Evolutionary conservation across 768 basidiomycete species (phyloP), one percentile per base, ranked within the genome.

Genomic region (Clitopilus hobsonii): DNA sequence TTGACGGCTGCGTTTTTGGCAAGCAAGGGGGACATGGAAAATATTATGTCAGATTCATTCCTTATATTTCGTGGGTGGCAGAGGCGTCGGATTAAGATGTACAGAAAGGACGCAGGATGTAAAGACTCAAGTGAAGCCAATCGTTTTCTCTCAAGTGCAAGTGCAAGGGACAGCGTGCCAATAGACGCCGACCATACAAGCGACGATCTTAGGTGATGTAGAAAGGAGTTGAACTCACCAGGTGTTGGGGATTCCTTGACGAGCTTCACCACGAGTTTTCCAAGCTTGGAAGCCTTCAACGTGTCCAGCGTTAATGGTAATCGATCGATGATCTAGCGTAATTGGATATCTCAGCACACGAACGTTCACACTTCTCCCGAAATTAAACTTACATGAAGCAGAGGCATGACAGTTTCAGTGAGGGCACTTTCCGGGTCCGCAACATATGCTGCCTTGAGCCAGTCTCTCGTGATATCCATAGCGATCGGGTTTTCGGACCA

Each of bases 341-440:
- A 23, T 20, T n/a, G 16, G 22, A 22, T 14, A 45, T 5, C 22
- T 45, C 41, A 45, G 41, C 41, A 45, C 22, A 16, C 22, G 14
- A 26, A 22, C 30, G 53, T 45, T 54, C 30, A 29, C 54, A 20
- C 2, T n/a, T 38, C 16, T 11, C 45, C 52, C 50, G 29, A 30
- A 48, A 32, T 48, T 61, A 53, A 51, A 83, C 91, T 76, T 72
- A 93, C 91, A 72, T 92, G 89, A 51, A 94, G 74, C 61, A 93
- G 74, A 27, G 91, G 91, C 91, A 92, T 94, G 54, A 86, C 83
- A 5, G 89, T 91, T 66, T 91, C 87, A 51, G 81, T 78, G 55
- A 86, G 66, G 57, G 78, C 71, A 54, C 65, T 73, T 54, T 85
- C 84, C 54, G 66, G 73, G 57, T 82, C 83, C 48, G 76, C 80